Conservation (phyloP, 139 green algal species). For the Auxenochlorella pyrenoidosa region DNA sequence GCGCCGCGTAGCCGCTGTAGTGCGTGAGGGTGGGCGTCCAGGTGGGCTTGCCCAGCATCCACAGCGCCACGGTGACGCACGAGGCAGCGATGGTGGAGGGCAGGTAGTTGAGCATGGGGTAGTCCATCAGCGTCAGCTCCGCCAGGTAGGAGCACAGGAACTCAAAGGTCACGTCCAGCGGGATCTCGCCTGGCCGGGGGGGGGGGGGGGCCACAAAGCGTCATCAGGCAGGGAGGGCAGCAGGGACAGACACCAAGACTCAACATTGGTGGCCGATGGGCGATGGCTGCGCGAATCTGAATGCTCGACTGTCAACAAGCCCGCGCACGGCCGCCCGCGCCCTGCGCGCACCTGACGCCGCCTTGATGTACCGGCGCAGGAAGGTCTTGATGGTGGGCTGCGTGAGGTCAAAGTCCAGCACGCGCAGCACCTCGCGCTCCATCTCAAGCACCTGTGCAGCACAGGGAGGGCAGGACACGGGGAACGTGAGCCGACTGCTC, state of each 20-base stretch:
- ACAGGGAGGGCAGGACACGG: background rate
- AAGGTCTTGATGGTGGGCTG: slow-evolving; percentile 95
- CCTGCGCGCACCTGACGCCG: slow-evolving; percentile 34
- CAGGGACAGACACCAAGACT: too few species aligned
- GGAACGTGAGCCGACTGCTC: background rate
- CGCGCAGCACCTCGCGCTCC: slow-evolving; percentile 86
- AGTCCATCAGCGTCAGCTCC: slow-evolving; percentile 93
- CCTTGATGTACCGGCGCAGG: slow-evolving; percentile 81
- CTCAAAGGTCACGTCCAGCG: slow-evolving; percentile 55
- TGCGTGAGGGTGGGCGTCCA: slow-evolving; percentile 75
- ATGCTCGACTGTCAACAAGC: too few species aligned
- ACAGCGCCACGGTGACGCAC: slow-evolving; percentile 80
- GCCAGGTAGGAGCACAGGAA: slow-evolving; percentile 88
- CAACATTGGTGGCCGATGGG: too few species aligned
- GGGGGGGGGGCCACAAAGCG: background rate
- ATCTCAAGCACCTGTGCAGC: slow-evolving; percentile 71
- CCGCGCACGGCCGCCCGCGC: too few species aligned
- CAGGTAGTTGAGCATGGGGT: slow-evolving; percentile 80
- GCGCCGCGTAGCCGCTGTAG: slow-evolving; percentile 70
- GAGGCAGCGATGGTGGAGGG: slow-evolving; percentile 83
- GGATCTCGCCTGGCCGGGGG: slow-evolving; percentile 34
- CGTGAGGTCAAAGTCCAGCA: slow-evolving; percentile 90
- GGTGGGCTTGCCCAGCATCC: slow-evolving; percentile 52
- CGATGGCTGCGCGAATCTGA: too few species aligned
- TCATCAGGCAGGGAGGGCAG: background rate